Evolutionary conservation across 176 grass and related monocot species (phyloP).

Genomic region (Dendrocalamus sinicus): DNA sequence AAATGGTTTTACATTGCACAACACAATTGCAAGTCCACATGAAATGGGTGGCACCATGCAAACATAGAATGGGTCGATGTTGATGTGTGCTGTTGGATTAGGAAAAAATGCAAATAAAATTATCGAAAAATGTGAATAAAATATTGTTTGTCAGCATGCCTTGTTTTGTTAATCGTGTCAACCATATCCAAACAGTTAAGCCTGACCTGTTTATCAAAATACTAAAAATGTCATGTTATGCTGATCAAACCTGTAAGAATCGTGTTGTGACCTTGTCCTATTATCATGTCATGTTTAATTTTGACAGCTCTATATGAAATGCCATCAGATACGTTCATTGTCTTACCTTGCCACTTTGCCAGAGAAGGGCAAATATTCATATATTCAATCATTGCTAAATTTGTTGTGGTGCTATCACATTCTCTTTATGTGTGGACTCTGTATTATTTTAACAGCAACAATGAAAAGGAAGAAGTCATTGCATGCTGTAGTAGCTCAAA

Average conservation of each 20-base stretch:
- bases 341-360: background rate
- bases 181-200: background rate
- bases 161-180: background rate
- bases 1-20: background rate
- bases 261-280: background rate
- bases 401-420: slow-evolving; percentile 4
- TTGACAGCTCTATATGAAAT: slow-evolving; percentile 29
- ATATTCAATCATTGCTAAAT: slow-evolving; percentile 7
- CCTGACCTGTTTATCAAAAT: background rate
- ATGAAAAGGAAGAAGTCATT: background rate
- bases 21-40: background rate
- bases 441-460: background rate
- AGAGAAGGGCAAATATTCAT: background rate
- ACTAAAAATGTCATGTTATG: background rate
- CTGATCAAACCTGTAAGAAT: slow-evolving; percentile 9
- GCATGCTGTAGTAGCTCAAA: background rate
- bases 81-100: background rate
- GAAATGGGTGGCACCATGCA: background rate
- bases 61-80: background rate
- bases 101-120: slow-evolving; percentile 15
- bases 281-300: slow-evolving; percentile 8
- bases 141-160: background rate
- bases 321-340: background rate
- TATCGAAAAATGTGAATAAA: background rate
- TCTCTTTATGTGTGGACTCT: background rate